Evolutionary conservation across 75 land plant genomes (phyloP), one percentile per base, ranked within the genome.

Genomic region (Pseudotsuga menziesii): DNA sequence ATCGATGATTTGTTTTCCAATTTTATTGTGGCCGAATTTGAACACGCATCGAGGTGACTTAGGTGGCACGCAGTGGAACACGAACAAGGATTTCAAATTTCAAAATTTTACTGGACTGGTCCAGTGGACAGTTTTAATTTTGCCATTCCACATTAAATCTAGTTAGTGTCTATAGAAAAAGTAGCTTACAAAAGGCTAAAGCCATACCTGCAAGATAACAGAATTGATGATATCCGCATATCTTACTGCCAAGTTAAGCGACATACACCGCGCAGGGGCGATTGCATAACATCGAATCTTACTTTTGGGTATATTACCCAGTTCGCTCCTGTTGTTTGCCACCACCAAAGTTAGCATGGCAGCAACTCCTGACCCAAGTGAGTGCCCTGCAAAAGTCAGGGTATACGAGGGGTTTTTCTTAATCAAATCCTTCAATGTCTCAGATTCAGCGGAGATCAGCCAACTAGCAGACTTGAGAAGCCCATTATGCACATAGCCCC

Each of bases 221-320:
- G 96, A 91, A 58, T 85, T 44, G 54, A 95, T 87, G 62, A 89
- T 82, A 76, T 89, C 90, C 4, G 98, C 93, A 78, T 95, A 93
- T 75, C 80, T 85, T 4, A 91, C 87, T 20, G 98, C 96, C 81
- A 95, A 83, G 74, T 91, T 88, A 19, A 95, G 86, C 19, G 98
- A 95, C 94, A 95, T 91, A 77, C 93, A 91, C 77, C 98, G 83
- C 9, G 98, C 94, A 29, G 98, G 98, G 62, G 98, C 98, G 58
- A 93, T 73, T 13, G 88, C 89, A 69, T 87, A 89, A 78, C 91
- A 89, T 66, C 82, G 78, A 27, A 95, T 61, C 72, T 41, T 62
- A 3, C 75, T 66, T 84, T 93, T 78, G 16, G 84, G 87, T 61
- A 95, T 87, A 48, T 83, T 85, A 3, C 90, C 96, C 6, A 93